phyloP scores from a whole-genome alignment of 2,329 filamentous ascomycete genomes.

The Hypoxylon sp. region DNA sequence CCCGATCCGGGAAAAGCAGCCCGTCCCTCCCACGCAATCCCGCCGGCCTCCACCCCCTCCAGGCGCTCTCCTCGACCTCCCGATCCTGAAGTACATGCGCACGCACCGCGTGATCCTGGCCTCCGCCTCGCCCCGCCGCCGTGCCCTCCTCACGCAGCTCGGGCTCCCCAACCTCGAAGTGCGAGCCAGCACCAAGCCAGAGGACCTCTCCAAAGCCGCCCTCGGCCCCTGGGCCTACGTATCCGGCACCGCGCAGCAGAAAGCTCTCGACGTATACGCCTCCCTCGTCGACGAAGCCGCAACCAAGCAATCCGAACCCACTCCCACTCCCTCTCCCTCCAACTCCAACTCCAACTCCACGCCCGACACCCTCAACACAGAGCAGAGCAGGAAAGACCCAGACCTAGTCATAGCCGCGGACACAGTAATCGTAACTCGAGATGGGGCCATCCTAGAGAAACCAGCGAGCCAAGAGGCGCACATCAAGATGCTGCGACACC shows the following conservation, averaged over 20 bases:
- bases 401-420: constrained; percentile 91
- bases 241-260: constrained; percentile 85
- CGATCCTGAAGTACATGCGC: constrained; percentile 82
- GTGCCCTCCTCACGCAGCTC: constrained; percentile 85
- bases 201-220: constrained; percentile 83
- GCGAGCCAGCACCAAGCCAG: constrained; percentile 84
- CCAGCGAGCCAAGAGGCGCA: constrained; percentile 84
- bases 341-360: constrained; percentile 38
- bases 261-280: constrained; percentile 81
- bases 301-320: constrained; percentile 51
- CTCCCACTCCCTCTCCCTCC: constrained; percentile 34
- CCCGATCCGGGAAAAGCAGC: constrained; percentile 41
- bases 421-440: constrained; percentile 85
- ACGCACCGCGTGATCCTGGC: constrained; percentile 89
- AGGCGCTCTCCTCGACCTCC: constrained; percentile 79
- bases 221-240: constrained; percentile 93
- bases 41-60: constrained; percentile 40
- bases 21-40: constrained; percentile 10
- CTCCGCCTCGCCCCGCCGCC: constrained; percentile 87
- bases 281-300: constrained; percentile 58
- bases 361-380: constrained; percentile 15
- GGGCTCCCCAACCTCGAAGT: constrained; percentile 88
- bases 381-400: constrained; percentile 71
- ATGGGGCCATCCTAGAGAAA: constrained; percentile 90
- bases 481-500: constrained; percentile 82